phyloP scores from a whole-genome alignment of 805 yeast genomes.

The Brettanomyces sp. region DNA sequence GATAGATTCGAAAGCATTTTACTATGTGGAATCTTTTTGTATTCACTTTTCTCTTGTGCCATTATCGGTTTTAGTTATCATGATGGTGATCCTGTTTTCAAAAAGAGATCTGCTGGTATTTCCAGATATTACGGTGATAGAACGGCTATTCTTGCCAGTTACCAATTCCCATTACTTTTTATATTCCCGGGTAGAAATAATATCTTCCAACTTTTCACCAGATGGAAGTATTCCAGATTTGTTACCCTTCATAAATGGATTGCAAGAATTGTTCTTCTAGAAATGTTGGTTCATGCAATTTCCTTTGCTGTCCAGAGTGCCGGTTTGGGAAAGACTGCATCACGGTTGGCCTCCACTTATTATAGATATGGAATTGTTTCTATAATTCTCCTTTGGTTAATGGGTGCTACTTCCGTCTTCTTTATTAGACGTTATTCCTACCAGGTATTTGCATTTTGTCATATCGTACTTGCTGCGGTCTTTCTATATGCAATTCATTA shows the following conservation, averaged over 20 bases:
- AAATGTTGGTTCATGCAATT: constrained; percentile 36
- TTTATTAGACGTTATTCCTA: constrained; percentile 44
- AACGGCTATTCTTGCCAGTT: constrained; percentile 40
- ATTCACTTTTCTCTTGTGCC: constrained; percentile 10
- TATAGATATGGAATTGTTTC: constrained; percentile 26
- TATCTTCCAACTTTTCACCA: constrained; percentile 47
- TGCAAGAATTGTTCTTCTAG: constrained; percentile 33
- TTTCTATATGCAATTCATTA: constrained; percentile 49
- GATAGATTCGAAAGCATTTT: constrained; percentile 42
- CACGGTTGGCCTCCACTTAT: constrained; percentile 22
- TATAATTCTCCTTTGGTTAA: constrained; percentile 29
- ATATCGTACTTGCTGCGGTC: constrained; percentile 43
- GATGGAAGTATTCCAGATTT: constrained; percentile 48
- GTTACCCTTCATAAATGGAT: constrained; percentile 51
- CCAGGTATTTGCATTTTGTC: constrained; percentile 52
- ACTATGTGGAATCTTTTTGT: constrained; percentile 29
- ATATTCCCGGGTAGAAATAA: constrained; percentile 59
- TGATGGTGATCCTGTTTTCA: constrained; percentile 16
- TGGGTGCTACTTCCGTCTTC: neutral
- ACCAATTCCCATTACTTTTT: constrained; percentile 41
- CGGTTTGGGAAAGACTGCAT: constrained; percentile 11
- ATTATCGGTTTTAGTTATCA: constrained; percentile 16
- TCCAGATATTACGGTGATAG: constrained; percentile 38
- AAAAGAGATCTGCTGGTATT: constrained; percentile 11
- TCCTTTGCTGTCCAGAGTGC: constrained; percentile 20